phyloP scores from a whole-genome alignment of 1,284 basidiomycete species.

The Phaffia rhodozyma region DNA sequence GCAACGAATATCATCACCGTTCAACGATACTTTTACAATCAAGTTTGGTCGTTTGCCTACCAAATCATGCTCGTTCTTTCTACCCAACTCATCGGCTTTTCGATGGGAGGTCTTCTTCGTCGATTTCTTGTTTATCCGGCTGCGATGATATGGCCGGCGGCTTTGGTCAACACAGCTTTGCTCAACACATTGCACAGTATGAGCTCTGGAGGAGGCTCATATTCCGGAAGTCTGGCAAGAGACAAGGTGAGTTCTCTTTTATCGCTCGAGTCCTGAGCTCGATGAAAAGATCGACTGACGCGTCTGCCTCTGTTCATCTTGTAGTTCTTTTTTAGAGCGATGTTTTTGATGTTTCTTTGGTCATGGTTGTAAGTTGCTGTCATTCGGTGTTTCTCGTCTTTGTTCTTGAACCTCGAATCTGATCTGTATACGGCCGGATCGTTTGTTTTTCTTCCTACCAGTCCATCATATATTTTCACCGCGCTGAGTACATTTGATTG shows the following conservation, averaged over 20 bases:
- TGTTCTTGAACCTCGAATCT: background rate
- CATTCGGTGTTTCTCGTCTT: background rate
- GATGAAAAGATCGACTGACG: background rate
- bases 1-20: conserved; percentile 14
- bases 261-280: background rate
- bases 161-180: conserved; percentile 15
- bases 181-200: conserved; percentile 17
- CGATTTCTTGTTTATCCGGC: conserved; percentile 14
- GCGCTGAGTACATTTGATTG: conserved; percentile 16
- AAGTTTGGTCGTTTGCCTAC: conserved; percentile 12
- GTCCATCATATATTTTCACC: conserved; percentile 12
- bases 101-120: conserved; percentile 12
- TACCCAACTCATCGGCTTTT: conserved; percentile 19
- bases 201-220: background rate
- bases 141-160: conserved; percentile 16
- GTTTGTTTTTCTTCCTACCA: background rate
- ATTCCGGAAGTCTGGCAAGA: background rate
- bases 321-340: conserved; percentile 17
- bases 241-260: background rate
- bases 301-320: background rate
- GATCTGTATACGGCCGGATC: no score
- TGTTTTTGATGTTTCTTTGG: conserved; percentile 14
- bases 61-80: conserved; percentile 18
- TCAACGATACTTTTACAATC: conserved; percentile 14
- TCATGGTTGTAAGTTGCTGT: conserved; percentile 7